Evolutionary conservation across 805 yeast species (phyloP).

Genomic region (Metschnikowia bowlesiae): DNA sequence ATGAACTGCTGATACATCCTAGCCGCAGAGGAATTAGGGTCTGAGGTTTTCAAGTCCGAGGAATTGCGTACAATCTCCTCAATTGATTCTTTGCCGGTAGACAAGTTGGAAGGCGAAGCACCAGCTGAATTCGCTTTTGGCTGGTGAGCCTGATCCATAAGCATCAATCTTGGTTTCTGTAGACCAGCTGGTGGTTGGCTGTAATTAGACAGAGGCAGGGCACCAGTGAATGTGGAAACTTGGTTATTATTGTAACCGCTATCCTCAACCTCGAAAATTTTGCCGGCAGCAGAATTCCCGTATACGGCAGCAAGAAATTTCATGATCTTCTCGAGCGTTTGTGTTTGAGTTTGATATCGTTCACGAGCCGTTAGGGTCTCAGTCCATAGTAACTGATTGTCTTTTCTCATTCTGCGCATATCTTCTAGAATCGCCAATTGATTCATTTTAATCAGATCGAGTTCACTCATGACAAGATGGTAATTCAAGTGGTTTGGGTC

Average conservation of each 20-base stretch:
- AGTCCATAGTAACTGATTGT: conserved; percentile 87
- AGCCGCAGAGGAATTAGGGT: conserved; percentile 19
- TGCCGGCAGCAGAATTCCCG: conserved; percentile 52
- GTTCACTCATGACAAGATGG: conserved; percentile 56
- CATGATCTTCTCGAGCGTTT: conserved; percentile 80
- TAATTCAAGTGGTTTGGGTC: conserved; percentile 39
- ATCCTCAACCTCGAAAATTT: conserved; percentile 35
- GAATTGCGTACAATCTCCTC: conserved; percentile 16
- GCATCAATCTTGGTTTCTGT: conserved; percentile 35
- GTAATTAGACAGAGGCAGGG: conserved; percentile 7
- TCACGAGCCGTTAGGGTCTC: conserved; percentile 82
- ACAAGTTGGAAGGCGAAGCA: conserved; percentile 11
- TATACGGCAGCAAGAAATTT: conserved; percentile 82
- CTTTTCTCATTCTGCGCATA: conserved; percentile 73
- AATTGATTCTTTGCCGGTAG: conserved; percentile 12
- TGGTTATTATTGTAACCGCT: conserved; percentile 18
- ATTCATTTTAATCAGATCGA: conserved; percentile 70
- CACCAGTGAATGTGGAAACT: conserved; percentile 18
- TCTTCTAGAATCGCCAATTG: conserved; percentile 84
- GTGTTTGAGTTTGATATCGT: conserved; percentile 78
- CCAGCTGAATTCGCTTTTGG: conserved; percentile 1
- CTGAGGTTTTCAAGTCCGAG: conserved; percentile 7
- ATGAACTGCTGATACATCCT: conserved; percentile 30
- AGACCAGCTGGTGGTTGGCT: conserved; percentile 3
- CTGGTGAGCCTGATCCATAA: conserved; percentile 35